Evolutionary conservation across 345 rosid genomes (phyloP), one percentile per base, ranked within the genome.

Genomic region (Hibiscus trionum): DNA sequence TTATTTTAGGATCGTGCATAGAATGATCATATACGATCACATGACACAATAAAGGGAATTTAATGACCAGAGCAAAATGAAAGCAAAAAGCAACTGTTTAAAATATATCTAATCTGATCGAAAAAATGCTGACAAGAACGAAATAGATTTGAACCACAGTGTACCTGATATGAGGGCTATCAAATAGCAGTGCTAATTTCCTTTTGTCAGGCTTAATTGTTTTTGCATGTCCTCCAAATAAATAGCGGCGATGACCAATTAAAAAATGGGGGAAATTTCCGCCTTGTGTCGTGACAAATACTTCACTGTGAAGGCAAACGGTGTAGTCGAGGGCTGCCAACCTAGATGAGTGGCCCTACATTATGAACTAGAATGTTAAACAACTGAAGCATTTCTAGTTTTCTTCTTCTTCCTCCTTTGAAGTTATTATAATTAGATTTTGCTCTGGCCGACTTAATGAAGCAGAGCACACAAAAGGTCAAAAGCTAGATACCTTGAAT

Each of bases 211-310:
- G 99, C 75, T 85, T 90, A 61, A 94, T 81, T 5, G 98, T 94
- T 82, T 90, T 86, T 0, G 97, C 88, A 66, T 94, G 98, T 58
- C 98, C 98, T 80, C 91, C 90, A 80, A 83, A 86, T 72, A 90
- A 83, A 81, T 90, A 91, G 2, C 93, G 97, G 66, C 98, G 84
- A 67, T 91, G 98, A 74, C 98, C 98, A 80, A 86, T 90, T 79
- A 94, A 86, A 86, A 94, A 94, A 82, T 91, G 98, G 11, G 99
- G 99, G 74, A 90, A 95, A 69, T 95, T 95, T 72, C 99, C 99
- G 69, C 99, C 99, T 88, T 92, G 99, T 21, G 99, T 92, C 10
- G 97, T 90, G 81, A 90, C 93, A 81, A 94, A 92, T 66, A 88
- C 99, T 83, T 90, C 96, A 59, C 97, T 95, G 78, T 88, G 90